Evolutionary conservation across 371 early-diverging fungal species (phyloP), one percentile per base, ranked within the genome.

Genomic region (Mucor irregularis): DNA sequence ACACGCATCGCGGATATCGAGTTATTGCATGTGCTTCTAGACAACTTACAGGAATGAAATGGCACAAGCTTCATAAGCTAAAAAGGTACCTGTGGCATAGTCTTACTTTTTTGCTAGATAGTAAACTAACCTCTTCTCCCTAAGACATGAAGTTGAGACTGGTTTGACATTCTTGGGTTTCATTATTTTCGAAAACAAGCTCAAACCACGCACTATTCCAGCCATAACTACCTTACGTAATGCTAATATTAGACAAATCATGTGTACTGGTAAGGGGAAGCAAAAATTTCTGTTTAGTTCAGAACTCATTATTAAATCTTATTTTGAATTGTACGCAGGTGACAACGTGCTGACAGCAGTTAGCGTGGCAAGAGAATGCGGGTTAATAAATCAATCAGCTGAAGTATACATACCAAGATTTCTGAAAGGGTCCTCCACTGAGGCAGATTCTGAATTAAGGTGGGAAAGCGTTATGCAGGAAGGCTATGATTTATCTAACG

Each of bases 281-380:
- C 19, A 19, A 29, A 19, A 17, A 8, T 13, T 42, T 19, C 24
- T 39, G 17, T 17, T 38, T 37, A 31, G 24, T 58, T 37, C 33
- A 34, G 13, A 5, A 3, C 21, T 48, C 34, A 4, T 9, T 22
- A 7, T 28, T 45, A 28, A 5, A 35, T 26, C 26, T 37, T 28
- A 14, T 34, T 31, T 8, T 49, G 10, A 21, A 42, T 49, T 33
- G 62, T 10, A 14, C 11, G n/a, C 35, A 82, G 80, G 97, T 14
- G 99, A 99, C 73, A 97, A 97, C 70, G 86, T 97, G 14, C 79
- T 99, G 39, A 99, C 99, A 1, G 99, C 99, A 2, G 86, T 99
- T 45, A 95, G 95, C 49, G 99, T 99, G 3, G 94, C 95, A 3
- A 83, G 88, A 56, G 95, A 96, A 64, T 93, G 94, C 63, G 90